A percentile compares a stretch with the other conserved stretches of the same genome.
These are phyloP conservation scores for Suhomyces choctaworum DNA, from an alignment of 1,139 yeast genomes.

Conservation along the genomic window DNA sequence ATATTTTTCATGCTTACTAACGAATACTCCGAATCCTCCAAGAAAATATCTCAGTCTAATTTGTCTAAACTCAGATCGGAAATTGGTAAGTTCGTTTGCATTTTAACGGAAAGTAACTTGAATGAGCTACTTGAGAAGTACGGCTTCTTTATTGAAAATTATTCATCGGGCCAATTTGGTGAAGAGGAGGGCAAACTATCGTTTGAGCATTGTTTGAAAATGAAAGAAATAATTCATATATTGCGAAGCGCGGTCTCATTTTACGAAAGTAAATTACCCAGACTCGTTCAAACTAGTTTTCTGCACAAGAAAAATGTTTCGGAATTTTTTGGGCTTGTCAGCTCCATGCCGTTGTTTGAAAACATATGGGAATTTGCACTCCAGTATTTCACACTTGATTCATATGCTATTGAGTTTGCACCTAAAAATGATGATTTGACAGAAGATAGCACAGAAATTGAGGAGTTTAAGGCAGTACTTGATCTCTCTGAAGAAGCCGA, in stretches of 20 bases:
- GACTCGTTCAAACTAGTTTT: not conserved
- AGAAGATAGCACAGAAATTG: constrained; percentile 21
- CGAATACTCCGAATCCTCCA: constrained; percentile 23
- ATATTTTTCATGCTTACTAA: constrained; percentile 36
- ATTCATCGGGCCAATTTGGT: constrained; percentile 23
- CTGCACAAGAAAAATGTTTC: constrained; percentile 3
- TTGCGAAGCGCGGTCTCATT: constrained; percentile 3
- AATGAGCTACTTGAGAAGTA: constrained; percentile 23
- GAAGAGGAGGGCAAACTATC: constrained; percentile 14
- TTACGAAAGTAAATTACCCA: not conserved
- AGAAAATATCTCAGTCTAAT: constrained; percentile 12
- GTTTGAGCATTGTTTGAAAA: constrained; percentile 15
- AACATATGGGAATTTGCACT: constrained; percentile 38
- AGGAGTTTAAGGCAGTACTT: constrained; percentile 24
- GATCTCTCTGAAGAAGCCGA: constrained; percentile 24
- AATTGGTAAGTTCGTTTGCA: constrained; percentile 31
- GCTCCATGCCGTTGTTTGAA: constrained; percentile 21
- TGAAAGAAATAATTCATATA: constrained; percentile 24
- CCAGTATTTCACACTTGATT: constrained; percentile 43
- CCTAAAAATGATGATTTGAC: constrained; percentile 15
- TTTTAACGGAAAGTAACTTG: constrained; percentile 22
- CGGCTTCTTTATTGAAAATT: constrained; percentile 23
- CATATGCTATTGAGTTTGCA: constrained; percentile 32
- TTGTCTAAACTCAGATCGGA: constrained; percentile 37
- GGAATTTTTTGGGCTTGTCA: constrained; percentile 20